phyloP scores from a whole-genome alignment of 202 grass and related monocot species.

The Panicum hallii region DNA sequence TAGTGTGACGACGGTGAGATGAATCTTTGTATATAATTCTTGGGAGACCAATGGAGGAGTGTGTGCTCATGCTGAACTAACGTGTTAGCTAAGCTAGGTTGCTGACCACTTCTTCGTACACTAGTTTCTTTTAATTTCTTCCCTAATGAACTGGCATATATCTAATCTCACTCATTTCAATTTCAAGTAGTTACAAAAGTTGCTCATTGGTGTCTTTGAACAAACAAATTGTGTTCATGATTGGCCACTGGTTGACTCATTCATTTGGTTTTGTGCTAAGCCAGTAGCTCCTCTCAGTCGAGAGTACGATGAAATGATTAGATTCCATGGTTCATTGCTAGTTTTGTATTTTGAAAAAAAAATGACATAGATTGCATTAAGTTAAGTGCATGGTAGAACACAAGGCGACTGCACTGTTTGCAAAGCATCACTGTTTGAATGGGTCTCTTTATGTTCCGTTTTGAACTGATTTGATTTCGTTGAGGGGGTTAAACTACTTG shows the following conservation, averaged over 20 bases:
- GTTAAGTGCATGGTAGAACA: too few relatives aligned
- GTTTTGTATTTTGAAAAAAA: too few relatives aligned
- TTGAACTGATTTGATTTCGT: too few relatives aligned
- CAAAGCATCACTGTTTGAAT: too few relatives aligned
- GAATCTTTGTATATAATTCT: not conserved
- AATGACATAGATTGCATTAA: too few relatives aligned
- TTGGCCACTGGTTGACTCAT: not conserved
- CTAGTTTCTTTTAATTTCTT: not conserved
- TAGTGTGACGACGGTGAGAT: too few relatives aligned
- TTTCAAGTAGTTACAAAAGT: not conserved
- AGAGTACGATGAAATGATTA: not conserved
- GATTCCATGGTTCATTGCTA: not conserved
- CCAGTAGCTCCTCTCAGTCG: not conserved
- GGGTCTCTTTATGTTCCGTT: too few relatives aligned
- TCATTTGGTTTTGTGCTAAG: not conserved
- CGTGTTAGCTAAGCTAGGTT: not conserved
- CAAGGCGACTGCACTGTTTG: too few relatives aligned
- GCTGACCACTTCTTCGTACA: not conserved
- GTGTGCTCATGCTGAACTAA: not conserved
- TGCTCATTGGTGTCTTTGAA: not conserved
- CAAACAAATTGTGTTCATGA: not conserved
- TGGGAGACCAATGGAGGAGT: not conserved
- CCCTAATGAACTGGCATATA: not conserved
- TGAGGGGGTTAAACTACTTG: too few relatives aligned
- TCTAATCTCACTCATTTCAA: not conserved